Percentiles rank a stretch among this genome's conserved stretches.
Evolutionary conservation across 1,284 basidiomycete genomes (phyloP).

Genomic region (Leucoagaricus sp.): DNA sequence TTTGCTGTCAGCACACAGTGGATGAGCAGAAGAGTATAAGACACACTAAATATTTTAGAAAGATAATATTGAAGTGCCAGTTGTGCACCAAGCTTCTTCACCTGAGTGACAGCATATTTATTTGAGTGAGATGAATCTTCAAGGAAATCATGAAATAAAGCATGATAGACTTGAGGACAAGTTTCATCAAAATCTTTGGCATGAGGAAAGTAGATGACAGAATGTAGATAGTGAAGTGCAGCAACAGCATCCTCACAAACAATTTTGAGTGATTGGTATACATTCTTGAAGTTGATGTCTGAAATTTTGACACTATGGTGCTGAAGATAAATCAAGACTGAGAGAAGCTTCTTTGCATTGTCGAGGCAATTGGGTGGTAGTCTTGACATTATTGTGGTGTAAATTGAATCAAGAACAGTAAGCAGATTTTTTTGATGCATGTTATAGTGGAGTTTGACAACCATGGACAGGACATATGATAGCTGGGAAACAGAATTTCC

Average conservation of each 20-base stretch:
- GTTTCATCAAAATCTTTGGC: background rate
- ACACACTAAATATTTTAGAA: too few species aligned
- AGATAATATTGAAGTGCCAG: too few species aligned
- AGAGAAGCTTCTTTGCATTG: background rate
- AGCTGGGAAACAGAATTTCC: conserved; percentile 1
- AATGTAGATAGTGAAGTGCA: background rate
- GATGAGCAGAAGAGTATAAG: too few species aligned
- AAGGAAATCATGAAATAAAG: background rate
- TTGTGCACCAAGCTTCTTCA: background rate
- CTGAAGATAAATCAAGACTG: background rate
- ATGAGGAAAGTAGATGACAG: background rate
- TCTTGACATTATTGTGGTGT: background rate
- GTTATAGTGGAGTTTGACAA: background rate
- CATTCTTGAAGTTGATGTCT: too few species aligned
- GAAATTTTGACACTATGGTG: background rate
- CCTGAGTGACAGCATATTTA: background rate
- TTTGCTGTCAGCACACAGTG: too few species aligned
- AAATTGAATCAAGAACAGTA: background rate
- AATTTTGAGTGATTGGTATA: background rate
- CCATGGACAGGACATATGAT: background rate
- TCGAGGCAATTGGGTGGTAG: background rate
- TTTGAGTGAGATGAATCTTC: background rate
- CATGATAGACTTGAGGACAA: background rate
- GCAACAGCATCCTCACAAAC: background rate
- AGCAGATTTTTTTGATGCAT: background rate